Evolutionary conservation across 1,284 basidiomycete genomes (phyloP).

Genomic region (Austroboletus novae-zelandiae): DNA sequence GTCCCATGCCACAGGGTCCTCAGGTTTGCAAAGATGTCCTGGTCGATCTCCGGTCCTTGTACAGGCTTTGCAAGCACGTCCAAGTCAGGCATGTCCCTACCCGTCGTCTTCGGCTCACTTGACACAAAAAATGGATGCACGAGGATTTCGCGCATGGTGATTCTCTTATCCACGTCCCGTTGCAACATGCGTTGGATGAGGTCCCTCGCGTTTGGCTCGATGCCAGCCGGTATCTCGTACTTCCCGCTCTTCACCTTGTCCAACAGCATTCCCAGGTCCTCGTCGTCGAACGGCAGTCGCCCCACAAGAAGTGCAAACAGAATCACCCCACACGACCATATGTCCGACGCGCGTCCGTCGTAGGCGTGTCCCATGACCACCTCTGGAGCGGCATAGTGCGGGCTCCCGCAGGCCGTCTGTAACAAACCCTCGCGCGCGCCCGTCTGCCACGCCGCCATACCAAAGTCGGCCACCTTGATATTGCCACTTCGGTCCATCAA

Average conservation of each 20-base stretch:
- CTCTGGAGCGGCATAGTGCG: constrained; percentile 98
- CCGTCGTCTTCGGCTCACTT: constrained; percentile 48
- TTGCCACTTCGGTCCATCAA: constrained; percentile 83
- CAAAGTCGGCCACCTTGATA: constrained; percentile 98
- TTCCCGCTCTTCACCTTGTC: constrained; percentile 83
- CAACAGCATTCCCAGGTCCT: constrained; percentile 73
- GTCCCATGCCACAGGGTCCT: constrained; percentile 87
- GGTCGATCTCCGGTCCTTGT: constrained; percentile 68
- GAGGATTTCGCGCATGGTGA: constrained; percentile 87
- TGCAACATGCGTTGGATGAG: constrained; percentile 88
- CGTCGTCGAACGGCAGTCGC: constrained; percentile 91
- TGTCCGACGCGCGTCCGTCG: constrained; percentile 87
- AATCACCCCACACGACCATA: constrained; percentile 99
- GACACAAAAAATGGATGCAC: constrained; percentile 88
- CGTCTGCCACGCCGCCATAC: constrained; percentile 95
- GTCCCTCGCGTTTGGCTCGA: constrained; percentile 78
- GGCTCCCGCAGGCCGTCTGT: constrained; percentile 91
- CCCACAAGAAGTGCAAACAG: constrained; percentile 92
- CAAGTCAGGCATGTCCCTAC: constrained; percentile 61
- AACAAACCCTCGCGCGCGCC: constrained; percentile 60
- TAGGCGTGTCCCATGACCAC: constrained; percentile 86
- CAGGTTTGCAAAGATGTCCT: constrained; percentile 88
- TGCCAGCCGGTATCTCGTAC: constrained; percentile 81
- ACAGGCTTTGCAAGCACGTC: constrained; percentile 70
- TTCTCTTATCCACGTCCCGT: constrained; percentile 78